A percentile compares a stretch with the other conserved stretches of the same genome.
Conservation (phyloP, 805 yeast species). For the Candida chauliodis region DNA sequence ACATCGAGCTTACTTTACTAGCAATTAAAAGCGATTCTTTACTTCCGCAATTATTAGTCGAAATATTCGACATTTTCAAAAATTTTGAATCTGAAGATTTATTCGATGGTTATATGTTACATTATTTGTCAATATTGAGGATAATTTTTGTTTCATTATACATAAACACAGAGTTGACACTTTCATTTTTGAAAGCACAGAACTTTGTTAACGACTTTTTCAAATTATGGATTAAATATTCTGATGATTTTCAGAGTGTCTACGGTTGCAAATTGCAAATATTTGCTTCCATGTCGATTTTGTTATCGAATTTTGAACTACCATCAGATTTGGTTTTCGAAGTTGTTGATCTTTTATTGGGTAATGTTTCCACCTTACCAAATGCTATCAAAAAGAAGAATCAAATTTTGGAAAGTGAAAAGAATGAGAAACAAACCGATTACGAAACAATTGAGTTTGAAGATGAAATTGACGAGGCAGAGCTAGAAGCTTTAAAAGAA, state of each 20-base stretch:
- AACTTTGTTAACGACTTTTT: slow-evolving; percentile 35
- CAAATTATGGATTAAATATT: slow-evolving; percentile 47
- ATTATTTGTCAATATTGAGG: slow-evolving; percentile 39
- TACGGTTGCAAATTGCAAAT: slow-evolving; percentile 55
- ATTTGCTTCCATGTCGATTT: slow-evolving; percentile 40
- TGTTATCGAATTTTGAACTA: slow-evolving; percentile 28
- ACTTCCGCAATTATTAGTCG: slow-evolving; percentile 29
- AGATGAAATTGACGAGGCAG: slow-evolving; percentile 63
- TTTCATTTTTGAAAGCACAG: slow-evolving; percentile 35
- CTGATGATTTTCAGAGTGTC: slow-evolving; percentile 48
- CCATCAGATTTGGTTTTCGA: slow-evolving; percentile 36
- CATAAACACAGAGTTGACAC: slow-evolving; percentile 35
- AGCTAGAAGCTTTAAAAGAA: slow-evolving; percentile 77
- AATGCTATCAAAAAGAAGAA: slow-evolving; percentile 46
- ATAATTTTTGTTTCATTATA: slow-evolving; percentile 39
- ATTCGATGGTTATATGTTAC: slow-evolving; percentile 44
- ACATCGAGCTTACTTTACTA: slow-evolving; percentile 32
- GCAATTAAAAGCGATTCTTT: slow-evolving; percentile 29
- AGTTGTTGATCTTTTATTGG: slow-evolving; percentile 36
- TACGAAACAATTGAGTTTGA: slow-evolving; percentile 27
- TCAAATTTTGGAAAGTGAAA: slow-evolving; percentile 40
- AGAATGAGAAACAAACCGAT: slow-evolving; percentile 29
- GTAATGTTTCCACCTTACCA: slow-evolving; percentile 44
- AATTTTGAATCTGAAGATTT: slow-evolving; percentile 34
- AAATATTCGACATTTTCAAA: slow-evolving; percentile 34